Base-by-base conservation (phyloP, 768 basidiomycete species). In the Boletus bicolor region DNA sequence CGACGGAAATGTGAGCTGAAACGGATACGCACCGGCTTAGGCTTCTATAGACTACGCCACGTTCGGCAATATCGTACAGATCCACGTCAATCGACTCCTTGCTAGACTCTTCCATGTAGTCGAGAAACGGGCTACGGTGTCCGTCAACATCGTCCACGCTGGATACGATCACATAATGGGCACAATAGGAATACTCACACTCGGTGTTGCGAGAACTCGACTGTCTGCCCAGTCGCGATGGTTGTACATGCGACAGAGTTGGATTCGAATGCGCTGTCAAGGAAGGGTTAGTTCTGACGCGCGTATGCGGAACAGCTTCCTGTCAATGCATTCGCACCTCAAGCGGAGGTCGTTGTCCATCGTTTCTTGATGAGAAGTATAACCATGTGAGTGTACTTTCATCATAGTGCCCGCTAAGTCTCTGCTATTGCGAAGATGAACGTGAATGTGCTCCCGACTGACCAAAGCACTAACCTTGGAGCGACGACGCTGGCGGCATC, bases 1-100 rank as follows among this genome's bases (percentile, higher is more conserved):
- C 1, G 1, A 26, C 5, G 5, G 28, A 15, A 14, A 26, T 14
- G 17, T 6, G 8, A 12, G 3, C 5, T 1, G 12, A 21, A 10
- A 36, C 24, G n/a, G 24, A 43, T 28, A 44, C 57, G 26, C 14
- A 65, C 64, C 53, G 55, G 21, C 57, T 53, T 21, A 34, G 44
- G 24, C 41, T 45, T 46, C 50, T 28, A 26, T 10, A 14, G 14
- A 58, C 4, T n/a, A 4, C 3, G 35, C 52, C 54, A 9, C 34
- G 38, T 36, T 62, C 43, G 1, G 60, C 56, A 28, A 53, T 39
- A 15, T 56, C 63, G 14, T 53, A 44, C 17, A 44, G 38, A 41
- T 51, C 54, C 24, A 58, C 49, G 3, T 19, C 26, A 10, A 4
- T 19, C 43, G 34, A 21, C 37, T 35, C 43, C 11, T 19, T 21